Evolutionary conservation across 805 yeast genomes (phyloP).

Genomic region (Crinitomyces ghanaensis): DNA sequence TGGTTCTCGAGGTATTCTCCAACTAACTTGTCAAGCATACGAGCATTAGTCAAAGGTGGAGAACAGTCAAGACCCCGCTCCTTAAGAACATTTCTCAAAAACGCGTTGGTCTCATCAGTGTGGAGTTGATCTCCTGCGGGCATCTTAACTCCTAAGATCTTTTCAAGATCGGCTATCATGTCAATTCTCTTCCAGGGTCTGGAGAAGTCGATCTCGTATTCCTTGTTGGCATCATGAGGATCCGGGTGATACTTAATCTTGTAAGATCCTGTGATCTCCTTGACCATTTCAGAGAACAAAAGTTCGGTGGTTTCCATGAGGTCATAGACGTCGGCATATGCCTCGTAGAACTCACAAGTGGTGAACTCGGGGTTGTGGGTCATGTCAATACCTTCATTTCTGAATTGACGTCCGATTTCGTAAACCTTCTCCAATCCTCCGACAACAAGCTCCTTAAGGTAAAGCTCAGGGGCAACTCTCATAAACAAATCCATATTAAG

Average conservation of each 20-base stretch:
- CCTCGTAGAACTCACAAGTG: constrained; percentile 97
- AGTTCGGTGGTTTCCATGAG: constrained; percentile 84
- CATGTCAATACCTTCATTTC: constrained; percentile 98
- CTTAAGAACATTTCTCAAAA: constrained; percentile 67
- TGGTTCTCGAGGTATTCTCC: constrained; percentile 87
- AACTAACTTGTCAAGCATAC: constrained; percentile 96
- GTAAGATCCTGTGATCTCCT: constrained; percentile 85
- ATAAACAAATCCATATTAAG: constrained; percentile 90
- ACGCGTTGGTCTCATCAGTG: constrained; percentile 85
- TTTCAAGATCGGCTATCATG: constrained; percentile 94
- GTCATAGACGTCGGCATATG: constrained; percentile 94
- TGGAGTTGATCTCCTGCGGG: constrained; percentile 94
- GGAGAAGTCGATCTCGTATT: constrained; percentile 72
- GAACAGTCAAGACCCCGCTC: constrained; percentile 80
- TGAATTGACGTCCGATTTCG: constrained; percentile 97
- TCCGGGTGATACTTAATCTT: constrained; percentile 83
- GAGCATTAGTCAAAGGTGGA: constrained; percentile 90
- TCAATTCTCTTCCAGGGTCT: constrained; percentile 99
- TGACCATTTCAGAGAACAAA: constrained; percentile 94
- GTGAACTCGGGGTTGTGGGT: constrained; percentile 99
- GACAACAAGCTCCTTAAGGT: constrained; percentile 90
- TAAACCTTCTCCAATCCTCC: constrained; percentile 98
- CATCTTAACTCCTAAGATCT: constrained; percentile 73
- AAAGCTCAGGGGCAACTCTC: constrained; percentile 98
- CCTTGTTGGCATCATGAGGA: constrained; percentile 70